A percentile compares a stretch with the other conserved stretches of the same genome.
Evolutionary conservation across 2,329 filamentous ascomycete species (phyloP).

Genomic region (Phialophora macrospora): DNA sequence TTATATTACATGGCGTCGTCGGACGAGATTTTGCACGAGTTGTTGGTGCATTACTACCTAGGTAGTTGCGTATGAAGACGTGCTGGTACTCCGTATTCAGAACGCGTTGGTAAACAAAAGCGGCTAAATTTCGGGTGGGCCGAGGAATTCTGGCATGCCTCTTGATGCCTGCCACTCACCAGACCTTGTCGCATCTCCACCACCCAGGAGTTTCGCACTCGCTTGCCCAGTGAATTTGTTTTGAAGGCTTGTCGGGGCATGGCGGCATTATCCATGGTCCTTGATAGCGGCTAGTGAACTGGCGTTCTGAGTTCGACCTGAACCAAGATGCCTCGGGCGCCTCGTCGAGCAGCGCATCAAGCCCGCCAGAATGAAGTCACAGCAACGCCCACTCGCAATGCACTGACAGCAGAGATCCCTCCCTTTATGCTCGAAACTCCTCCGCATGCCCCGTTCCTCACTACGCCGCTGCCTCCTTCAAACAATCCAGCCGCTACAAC

Average conservation of each 20-base stretch:
- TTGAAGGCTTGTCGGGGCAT: background rate
- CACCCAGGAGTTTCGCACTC: background rate
- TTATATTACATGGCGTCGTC: no score
- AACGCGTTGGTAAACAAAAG: background rate
- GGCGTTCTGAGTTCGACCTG: background rate
- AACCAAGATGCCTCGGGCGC: slow-evolving; percentile 37
- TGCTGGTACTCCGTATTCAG: no score
- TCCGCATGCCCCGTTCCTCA: slow-evolving; percentile 40
- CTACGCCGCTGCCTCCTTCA: slow-evolving; percentile 35
- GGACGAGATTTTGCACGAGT: no score
- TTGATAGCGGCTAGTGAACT: slow-evolving; percentile 19
- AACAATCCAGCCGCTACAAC: slow-evolving; percentile 33
- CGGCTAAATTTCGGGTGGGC: no score
- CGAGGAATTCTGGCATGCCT: no score
- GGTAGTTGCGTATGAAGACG: no score
- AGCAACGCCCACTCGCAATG: slow-evolving; percentile 39
- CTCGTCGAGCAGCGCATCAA: slow-evolving; percentile 34
- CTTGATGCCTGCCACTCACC: background rate
- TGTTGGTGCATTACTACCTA: no score
- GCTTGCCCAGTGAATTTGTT: background rate
- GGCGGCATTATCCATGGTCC: background rate
- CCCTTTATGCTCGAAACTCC: slow-evolving; percentile 42
- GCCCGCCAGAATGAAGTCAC: slow-evolving; percentile 27
- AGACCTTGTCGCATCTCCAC: background rate
- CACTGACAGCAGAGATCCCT: slow-evolving; percentile 40